Percentiles rank a stretch among this genome's conserved stretches.
phyloP scores from a whole-genome alignment of 352 stramenopile species.

The Albugo laibachii region DNA sequence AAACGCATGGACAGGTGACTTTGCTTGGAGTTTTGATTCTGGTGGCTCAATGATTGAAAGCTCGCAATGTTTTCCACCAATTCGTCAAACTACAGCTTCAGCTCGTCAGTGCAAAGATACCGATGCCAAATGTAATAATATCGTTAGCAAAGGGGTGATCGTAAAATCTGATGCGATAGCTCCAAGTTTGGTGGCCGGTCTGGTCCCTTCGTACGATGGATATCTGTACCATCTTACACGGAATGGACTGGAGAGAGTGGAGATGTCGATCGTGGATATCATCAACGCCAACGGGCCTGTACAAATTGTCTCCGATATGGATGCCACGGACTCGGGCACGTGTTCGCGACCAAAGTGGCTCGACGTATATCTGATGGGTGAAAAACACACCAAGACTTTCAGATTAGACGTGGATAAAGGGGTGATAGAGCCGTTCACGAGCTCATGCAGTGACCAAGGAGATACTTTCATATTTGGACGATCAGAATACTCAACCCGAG shows the following conservation, averaged over 20 bases:
- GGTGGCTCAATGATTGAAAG: conserved; percentile 55
- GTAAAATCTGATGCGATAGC: background rate
- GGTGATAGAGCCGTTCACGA: conserved; percentile 20
- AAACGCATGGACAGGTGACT: conserved; percentile 55
- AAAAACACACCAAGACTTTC: conserved; percentile 60
- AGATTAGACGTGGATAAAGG: conserved; percentile 39
- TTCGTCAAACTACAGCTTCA: conserved; percentile 4
- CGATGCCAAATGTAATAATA: too few relatives aligned
- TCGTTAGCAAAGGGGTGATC: background rate
- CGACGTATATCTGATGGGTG: conserved; percentile 54
- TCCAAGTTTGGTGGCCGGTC: conserved; percentile 17
- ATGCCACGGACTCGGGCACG: conserved; percentile 2
- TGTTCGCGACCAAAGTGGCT: too few relatives aligned
- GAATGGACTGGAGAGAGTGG: conserved; percentile 35
- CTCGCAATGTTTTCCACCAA: background rate
- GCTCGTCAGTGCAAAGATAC: too few relatives aligned
- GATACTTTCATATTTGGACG: conserved; percentile 43
- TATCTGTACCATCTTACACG: conserved; percentile 55
- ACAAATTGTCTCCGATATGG: conserved; percentile 17
- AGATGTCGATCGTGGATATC: conserved; percentile 60
- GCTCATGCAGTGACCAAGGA: conserved; percentile 5
- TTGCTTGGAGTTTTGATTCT: conserved; percentile 69
- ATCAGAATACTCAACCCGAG: conserved; percentile 47
- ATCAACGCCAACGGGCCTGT: conserved; percentile 51
- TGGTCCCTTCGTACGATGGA: conserved; percentile 59